Evolutionary conservation across 2,329 filamentous ascomycete species (phyloP), one percentile per base, ranked within the genome.

Genomic region (Cercospora nicotianae): DNA sequence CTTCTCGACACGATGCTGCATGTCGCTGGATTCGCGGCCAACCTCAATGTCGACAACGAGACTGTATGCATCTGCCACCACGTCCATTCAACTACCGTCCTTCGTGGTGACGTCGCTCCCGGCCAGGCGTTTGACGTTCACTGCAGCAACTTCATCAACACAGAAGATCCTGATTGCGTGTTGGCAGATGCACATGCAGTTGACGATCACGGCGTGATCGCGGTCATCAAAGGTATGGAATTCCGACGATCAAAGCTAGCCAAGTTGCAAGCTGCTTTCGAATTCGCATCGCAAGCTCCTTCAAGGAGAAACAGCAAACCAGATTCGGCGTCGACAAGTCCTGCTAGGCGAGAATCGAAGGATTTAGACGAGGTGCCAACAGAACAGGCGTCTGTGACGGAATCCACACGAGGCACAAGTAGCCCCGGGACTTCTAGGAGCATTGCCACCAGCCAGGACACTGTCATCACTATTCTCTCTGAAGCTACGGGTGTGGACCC

Each of bases 1-100:
- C 67, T 70, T 26, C 64, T 70, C 57, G 68, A 70, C 57, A 66
- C 65, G 3, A 65, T 70, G 63, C 58, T 70, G 12, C 68, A 70
- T 51, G 66, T 68, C 31, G 68, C 68, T 23, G 68, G 68, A 48
- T 70, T 68, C 48, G 68, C 63, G 10, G 68, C 68, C 9, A 70
- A 70, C 45, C 55, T 70, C 39, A 66, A 62, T 18, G 66, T 68
- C 6, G 66, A 65, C 20, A 70, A 65, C 28, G 63, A 68, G 10
- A 64, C 58, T 9, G 66, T 70, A 9, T 70, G 68, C 42, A 66
- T 66, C 3, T 60, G 45, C 61, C 60, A 70, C 31, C 61, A 64
- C 7, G 66, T 70, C 9, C 55, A 63, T 16, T 61, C 59, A 13
- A 61, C 60, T 10, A 70, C 39, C 3, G 42, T 70, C 8, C 42